phyloP scores from a whole-genome alignment of 2,329 filamentous ascomycete species.

The Verticillium klebahnii region DNA sequence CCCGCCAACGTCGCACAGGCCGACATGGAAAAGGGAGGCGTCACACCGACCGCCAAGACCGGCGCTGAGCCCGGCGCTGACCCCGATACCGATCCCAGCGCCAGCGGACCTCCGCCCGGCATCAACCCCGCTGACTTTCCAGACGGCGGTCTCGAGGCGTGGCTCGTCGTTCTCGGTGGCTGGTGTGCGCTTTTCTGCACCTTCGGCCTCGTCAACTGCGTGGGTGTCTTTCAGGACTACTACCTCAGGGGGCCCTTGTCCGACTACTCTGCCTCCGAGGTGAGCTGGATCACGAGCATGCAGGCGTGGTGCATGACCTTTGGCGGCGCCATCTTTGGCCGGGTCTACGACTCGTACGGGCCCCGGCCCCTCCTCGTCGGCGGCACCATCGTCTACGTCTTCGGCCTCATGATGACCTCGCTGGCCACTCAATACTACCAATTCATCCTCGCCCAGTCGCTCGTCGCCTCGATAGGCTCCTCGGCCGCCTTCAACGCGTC shows the following conservation, averaged over 20 bases:
- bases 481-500: constrained; percentile 28
- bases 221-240: constrained; percentile 41
- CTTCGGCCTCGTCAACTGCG: constrained; percentile 35
- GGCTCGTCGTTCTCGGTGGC: constrained; percentile 20
- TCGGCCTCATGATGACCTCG: constrained; percentile 41
- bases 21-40: constrained; percentile 27
- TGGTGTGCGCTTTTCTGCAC: constrained; percentile 14
- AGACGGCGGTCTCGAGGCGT: constrained; percentile 19
- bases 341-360: constrained; percentile 37
- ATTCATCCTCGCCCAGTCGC: constrained; percentile 30
- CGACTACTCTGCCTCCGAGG: constrained; percentile 26
- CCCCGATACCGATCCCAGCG: neutral
- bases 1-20: constrained; percentile 21
- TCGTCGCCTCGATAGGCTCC: constrained; percentile 32
- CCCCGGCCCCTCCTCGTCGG: constrained; percentile 28
- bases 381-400: constrained; percentile 29
- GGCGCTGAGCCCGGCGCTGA: neutral
- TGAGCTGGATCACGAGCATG: constrained; percentile 41
- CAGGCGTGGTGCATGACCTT: constrained; percentile 36
- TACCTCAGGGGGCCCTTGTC: constrained; percentile 31
- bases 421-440: constrained; percentile 40
- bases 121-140: constrained; percentile 4
- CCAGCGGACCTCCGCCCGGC: neutral
- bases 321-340: constrained; percentile 33
- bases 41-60: constrained; percentile 6